Evolutionary conservation across 2,329 filamentous ascomycete species (phyloP).

Genomic region (Epichloe coenophiala): DNA sequence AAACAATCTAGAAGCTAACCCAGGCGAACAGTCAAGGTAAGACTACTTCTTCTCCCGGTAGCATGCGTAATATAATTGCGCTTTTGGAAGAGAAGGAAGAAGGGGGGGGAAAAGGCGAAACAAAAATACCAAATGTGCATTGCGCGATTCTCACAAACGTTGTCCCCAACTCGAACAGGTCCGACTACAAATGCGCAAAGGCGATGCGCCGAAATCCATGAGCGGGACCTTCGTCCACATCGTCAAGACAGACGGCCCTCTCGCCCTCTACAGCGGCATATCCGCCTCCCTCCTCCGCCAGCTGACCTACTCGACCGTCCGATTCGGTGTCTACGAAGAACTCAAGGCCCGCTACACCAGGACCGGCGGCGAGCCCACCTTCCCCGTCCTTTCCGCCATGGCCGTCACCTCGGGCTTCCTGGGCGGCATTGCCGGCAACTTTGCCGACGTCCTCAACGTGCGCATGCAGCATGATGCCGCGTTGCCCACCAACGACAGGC

Average conservation of each 20-base stretch:
- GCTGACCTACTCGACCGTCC: slow-evolving; percentile 88
- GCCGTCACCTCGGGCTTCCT: slow-evolving; percentile 74
- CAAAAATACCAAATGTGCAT: background rate
- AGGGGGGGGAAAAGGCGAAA: background rate
- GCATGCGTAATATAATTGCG: background rate
- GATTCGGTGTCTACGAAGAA: slow-evolving; percentile 93
- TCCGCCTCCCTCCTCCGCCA: slow-evolving; percentile 88
- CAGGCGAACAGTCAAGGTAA: slow-evolving; percentile 7
- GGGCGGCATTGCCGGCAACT: slow-evolving; percentile 83
- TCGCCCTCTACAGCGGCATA: slow-evolving; percentile 79
- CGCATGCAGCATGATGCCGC: slow-evolving; percentile 93
- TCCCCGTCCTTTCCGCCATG: slow-evolving; percentile 68
- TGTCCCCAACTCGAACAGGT: slow-evolving; percentile 42
- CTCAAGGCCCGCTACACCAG: slow-evolving; percentile 54
- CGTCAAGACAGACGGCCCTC: slow-evolving; percentile 58
- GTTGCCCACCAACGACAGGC: slow-evolving; percentile 55
- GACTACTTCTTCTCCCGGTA: background rate
- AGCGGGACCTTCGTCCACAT: slow-evolving; percentile 75
- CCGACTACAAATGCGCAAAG: slow-evolving; percentile 70
- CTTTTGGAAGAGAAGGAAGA: background rate
- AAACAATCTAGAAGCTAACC: background rate
- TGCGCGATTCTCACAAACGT: background rate
- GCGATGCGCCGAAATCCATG: slow-evolving; percentile 69
- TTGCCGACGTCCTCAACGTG: slow-evolving; percentile 91
- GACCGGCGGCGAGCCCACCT: slow-evolving; percentile 45